Evolutionary conservation across 495 filamentous ascomycete genomes (phyloP).

Genomic region (Annulohypoxylon nitens): DNA sequence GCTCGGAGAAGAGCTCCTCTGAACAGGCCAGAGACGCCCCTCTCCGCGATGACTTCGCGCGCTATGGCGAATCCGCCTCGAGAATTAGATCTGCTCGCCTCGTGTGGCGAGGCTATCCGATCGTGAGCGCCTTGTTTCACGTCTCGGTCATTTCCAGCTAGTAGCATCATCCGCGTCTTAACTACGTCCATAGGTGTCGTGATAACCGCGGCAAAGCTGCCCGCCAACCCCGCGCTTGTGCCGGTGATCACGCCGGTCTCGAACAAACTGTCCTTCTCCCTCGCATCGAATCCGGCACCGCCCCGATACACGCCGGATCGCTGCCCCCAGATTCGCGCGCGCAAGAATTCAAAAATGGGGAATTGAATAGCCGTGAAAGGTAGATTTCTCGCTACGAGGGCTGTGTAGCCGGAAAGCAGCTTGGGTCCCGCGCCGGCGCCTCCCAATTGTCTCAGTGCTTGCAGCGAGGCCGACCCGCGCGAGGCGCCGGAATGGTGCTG

Average conservation of each 20-base stretch:
- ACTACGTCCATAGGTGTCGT: slow-evolving; percentile 89
- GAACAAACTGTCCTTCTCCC: slow-evolving; percentile 54
- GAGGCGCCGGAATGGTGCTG: slow-evolving; percentile 40
- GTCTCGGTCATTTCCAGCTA: slow-evolving; percentile 54
- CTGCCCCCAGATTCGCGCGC: slow-evolving; percentile 54
- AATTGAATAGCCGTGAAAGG: slow-evolving; percentile 92
- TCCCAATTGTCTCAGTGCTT: slow-evolving; percentile 58
- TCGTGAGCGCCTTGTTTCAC: slow-evolving; percentile 45
- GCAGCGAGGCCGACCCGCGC: slow-evolving; percentile 56
- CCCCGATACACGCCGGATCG: slow-evolving; percentile 35
- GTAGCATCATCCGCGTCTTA: slow-evolving; percentile 82
- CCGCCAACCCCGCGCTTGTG: slow-evolving; percentile 74
- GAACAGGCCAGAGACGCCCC: slow-evolving; percentile 80
- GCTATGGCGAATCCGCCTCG: slow-evolving; percentile 67
- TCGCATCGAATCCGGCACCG: slow-evolving; percentile 32
- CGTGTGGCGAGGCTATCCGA: slow-evolving; percentile 45
- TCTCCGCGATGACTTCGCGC: slow-evolving; percentile 69
- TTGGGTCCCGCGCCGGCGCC: slow-evolving; percentile 50
- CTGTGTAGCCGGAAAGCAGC: slow-evolving; percentile 83
- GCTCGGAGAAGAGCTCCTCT: slow-evolving; percentile 79
- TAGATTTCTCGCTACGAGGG: slow-evolving; percentile 82
- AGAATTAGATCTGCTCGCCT: slow-evolving; percentile 12
- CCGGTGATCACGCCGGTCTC: slow-evolving; percentile 79
- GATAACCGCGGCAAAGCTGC: slow-evolving; percentile 74
- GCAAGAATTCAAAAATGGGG: slow-evolving; percentile 82